Base-by-base conservation (phyloP, 148 eudicot genomes). In the Spergularia marina region DNA sequence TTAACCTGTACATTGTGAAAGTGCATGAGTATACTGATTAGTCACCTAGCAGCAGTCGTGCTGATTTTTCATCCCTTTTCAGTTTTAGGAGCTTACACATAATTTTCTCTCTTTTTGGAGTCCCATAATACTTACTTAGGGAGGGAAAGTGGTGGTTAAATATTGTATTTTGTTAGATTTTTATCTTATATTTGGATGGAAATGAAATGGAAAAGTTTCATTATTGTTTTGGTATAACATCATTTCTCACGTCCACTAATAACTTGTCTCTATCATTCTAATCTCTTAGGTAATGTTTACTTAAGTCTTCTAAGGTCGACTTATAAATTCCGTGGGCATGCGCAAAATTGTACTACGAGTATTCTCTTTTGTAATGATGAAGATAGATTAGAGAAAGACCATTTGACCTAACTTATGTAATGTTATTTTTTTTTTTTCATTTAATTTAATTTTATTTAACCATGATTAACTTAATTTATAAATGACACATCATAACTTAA, bases 251-350 rank as follows among this genome's bases (percentile, higher is more conserved):
- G 58, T 51, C 41, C 41, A 68, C 58, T 51, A 12, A 69, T 51
- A 12, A 69, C 36, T 51, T 69, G 72, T 69, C 41, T 8, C 72
- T 52, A 20, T 68, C 64, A 3, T 64, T 39, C 72, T 56, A 49
- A 68, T 68, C 57, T 49, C 41, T 68, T 41, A 68, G 44, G 70
- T 53, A 34, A 66, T 68, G 72, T 49, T 51, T 34, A 25, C 10
- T 44, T 44, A 6, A 30, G 4, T 30, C 36, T 30, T 0, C 36
- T 1, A 30, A 30, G 49, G 49, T 5, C 49, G 49, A 9, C 49
- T 44, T 5, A 44, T 44, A 44, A 44, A 44, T 44, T 44, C 8
- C 8, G 10, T 6, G 49, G 49, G 49, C 36, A 30, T 44, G 8
- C 8, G 49, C 7, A 44, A 44, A 44, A 44, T 44, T 44, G 10